Conservation (phyloP, 176 grass and related monocot genomes). For the Oryza meyeriana region DNA sequence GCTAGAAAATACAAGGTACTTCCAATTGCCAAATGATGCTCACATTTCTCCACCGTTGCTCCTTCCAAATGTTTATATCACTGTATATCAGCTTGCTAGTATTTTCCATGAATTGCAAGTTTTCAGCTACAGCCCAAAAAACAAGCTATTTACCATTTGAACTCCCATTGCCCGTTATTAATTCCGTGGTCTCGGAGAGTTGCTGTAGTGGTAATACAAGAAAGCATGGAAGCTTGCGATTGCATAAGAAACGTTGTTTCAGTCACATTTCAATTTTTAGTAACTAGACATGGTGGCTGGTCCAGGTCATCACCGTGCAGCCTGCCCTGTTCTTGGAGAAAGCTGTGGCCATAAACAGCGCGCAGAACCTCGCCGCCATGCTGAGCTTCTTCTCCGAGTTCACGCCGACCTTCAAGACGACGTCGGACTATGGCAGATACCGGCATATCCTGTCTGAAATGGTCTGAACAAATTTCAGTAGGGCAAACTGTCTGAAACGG, state of each 20-base stretch:
- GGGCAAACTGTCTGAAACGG: background rate
- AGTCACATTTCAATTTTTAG: background rate
- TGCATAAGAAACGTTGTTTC: background rate
- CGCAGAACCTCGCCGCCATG: constrained; percentile 60
- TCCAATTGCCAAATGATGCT: background rate
- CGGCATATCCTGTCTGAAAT: constrained; percentile 67
- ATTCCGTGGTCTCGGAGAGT: background rate
- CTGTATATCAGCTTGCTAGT: background rate
- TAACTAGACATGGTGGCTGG: background rate
- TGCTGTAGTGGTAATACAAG: background rate
- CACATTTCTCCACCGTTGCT: background rate
- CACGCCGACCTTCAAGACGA: constrained; percentile 69
- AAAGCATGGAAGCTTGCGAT: background rate
- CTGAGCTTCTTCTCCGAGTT: constrained; percentile 86
- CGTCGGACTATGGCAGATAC: constrained; percentile 67
- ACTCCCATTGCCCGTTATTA: background rate
- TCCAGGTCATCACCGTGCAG: constrained; percentile 82
- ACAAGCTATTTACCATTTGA: background rate
- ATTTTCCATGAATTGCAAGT: background rate
- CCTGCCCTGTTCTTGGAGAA: constrained; percentile 83
- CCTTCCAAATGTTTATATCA: background rate
- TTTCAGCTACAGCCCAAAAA: no score
- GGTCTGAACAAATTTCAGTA: constrained; percentile 33
- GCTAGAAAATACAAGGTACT: constrained; percentile 93
- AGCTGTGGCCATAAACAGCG: constrained; percentile 57